Conservation (phyloP, 2,329 filamentous ascomycete species). For the Alternaria rosae region DNA sequence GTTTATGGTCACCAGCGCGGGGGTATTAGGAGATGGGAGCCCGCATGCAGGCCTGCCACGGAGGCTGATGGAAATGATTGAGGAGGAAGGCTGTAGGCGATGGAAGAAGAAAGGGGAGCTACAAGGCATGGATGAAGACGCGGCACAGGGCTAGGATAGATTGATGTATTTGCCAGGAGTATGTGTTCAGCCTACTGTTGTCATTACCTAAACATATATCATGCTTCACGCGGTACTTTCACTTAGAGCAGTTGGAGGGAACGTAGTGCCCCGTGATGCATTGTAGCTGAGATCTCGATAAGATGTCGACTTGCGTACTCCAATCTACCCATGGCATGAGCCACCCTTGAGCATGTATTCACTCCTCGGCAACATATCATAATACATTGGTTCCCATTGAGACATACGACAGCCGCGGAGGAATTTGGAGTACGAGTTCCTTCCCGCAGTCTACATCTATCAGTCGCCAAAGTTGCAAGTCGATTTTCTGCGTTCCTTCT, state of each 20-base stretch:
- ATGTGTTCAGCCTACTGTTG: no score
- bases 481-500: neutral
- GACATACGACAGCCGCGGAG: neutral
- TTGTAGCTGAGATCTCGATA: no score
- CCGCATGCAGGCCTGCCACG: neutral
- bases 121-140: neutral
- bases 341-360: neutral
- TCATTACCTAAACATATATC: no score
- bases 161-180: fast-evolving
- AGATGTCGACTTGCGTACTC: neutral
- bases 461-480: neutral
- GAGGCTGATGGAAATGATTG: neutral
- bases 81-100: neutral
- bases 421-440: fast-evolving
- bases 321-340: no score
- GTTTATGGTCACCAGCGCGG: neutral
- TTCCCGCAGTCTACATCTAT: fast-evolving
- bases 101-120: neutral
- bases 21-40: neutral
- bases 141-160: neutral
- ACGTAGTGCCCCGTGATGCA: no score
- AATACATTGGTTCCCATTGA: neutral
- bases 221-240: no score
- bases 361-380: neutral
- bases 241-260: no score